Base-by-base conservation (phyloP, 345 rosid species). In the Cardamine occulta region DNA sequence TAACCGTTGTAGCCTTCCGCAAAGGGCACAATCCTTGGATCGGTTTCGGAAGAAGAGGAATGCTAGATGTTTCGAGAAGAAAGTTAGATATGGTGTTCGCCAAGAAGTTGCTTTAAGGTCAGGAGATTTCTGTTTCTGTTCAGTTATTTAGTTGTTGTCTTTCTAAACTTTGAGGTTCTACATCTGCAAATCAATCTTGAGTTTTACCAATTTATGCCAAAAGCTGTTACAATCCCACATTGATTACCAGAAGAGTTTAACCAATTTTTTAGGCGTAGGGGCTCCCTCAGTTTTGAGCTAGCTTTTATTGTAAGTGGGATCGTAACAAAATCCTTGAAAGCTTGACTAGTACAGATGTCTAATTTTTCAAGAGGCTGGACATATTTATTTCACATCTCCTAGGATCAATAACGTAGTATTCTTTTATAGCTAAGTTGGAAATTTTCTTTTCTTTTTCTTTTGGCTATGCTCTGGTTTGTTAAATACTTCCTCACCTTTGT, bases 61-160 rank as follows among this genome's bases (percentile, higher is more conserved):
- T 84, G 93, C 93, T 75, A 85, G 98, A 15, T 88, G 94, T 82
- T 91, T 87, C 78, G 94, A 89, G 62, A 94, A 89, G 92, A 94
- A 94, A 90, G 95, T 94, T 37, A 74, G 98, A 85, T 94, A 94
- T 68, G 78, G 87, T 69, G 98, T 94, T 72, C 97, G 98, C 62
- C 97, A 91, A 81, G 98, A 94, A 84, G 98, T 94, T 44, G 98
- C 97, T 4, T 89, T 87, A 59, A 94, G 97, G 98, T 94, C 59
- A 66, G 79, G 29, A 59, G 40, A 49, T 60, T 54, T 63, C 17
- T 63, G 2, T 40, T 42, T 14, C 13, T 14, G 2, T 37, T 24
- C 28, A 26, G 56, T 51, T 75, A 6, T 49, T 11, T 67, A 17
- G 54, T 39, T 40, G 9, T 52, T 42, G 1, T 21, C 28, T 6